Evolutionary conservation across 805 yeast species (phyloP), one percentile per base, ranked within the genome.

Genomic region (Cyberlindnera japonica): DNA sequence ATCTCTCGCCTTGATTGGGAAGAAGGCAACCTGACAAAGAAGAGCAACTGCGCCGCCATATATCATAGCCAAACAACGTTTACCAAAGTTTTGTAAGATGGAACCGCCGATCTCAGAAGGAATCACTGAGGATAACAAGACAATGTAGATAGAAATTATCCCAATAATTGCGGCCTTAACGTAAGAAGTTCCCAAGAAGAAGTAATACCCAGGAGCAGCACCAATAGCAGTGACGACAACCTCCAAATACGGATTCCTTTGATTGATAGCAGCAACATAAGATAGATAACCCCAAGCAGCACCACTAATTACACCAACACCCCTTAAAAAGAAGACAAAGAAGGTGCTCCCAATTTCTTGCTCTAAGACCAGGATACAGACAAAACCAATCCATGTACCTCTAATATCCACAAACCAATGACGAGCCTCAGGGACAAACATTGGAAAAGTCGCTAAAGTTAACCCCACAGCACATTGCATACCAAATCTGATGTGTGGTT

Each of bases 311-410:
- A 72, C 69, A 17, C 79, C 78, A 14, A 72, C 67, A 10, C 68
- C 67, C 50, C 79, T 64, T 2, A 71, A 47, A 35, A 73, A 64
- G 45, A 70, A 69, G 4, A 69, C 71, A 61, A 66, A 69, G 35
- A 71, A 65, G 1, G 79, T 71, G 14, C 68, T 71, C 12, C 79
- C 79, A 13, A 74, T 65, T 6, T 75, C 69, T 1, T 76, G 73
- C 45, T 74, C 79, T 20, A 73, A 41, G 18, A 71, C 72, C 33
- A 74, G 51, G 23, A 69, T 68, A 45, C 75, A 72, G 5, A 72
- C 75, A 59, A 74, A 74, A 20, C 78, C 79, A 6, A 72, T 66
- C 79, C 79, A 74, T 1, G 72, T 58, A 30, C 78, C 79, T 44
- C 71, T 64, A 23, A 67, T 63, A 14, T 65, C 62, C n/a, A 55